Evolutionary conservation across 169 alveolate genomes (phyloP).

Genomic region (Theileria parva): DNA sequence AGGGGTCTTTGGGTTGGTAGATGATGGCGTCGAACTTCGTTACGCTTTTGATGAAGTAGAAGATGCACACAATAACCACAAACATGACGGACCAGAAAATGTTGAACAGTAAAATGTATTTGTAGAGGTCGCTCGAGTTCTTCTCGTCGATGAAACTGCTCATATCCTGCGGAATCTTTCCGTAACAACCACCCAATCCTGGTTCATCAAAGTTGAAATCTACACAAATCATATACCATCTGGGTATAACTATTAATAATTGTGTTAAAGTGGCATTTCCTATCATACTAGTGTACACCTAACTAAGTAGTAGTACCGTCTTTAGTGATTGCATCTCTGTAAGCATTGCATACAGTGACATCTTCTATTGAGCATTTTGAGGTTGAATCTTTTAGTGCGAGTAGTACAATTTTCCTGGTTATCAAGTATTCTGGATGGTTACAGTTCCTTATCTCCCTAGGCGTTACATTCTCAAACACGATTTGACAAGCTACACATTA

Average conservation of each 20-base stretch:
- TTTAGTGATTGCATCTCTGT: conserved; percentile 13
- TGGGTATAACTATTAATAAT: background rate
- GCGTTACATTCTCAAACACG: conserved; percentile 2
- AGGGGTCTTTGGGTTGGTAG: conserved; percentile 58
- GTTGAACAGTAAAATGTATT: conserved; percentile 40
- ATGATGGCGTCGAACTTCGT: conserved; percentile 66
- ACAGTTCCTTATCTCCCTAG: conserved; percentile 54
- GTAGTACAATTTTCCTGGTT: conserved; percentile 27
- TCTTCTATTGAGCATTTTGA: conserved; percentile 42
- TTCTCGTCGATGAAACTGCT: conserved; percentile 31
- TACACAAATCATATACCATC: background rate
- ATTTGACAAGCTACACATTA: conserved; percentile 50
- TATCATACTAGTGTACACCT: background rate
- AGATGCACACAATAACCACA: conserved; percentile 29
- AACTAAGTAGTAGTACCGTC: conserved; percentile 20
- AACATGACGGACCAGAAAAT: conserved; percentile 32
- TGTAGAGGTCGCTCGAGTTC: conserved; percentile 61
- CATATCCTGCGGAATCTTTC: conserved; percentile 28
- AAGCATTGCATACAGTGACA: conserved; percentile 53
- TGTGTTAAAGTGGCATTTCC: background rate
- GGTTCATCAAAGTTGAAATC: conserved; percentile 46
- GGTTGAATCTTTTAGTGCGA: conserved; percentile 33
- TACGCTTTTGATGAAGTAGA: conserved; percentile 39
- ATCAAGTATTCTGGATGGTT: conserved; percentile 41
- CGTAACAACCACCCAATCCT: conserved; percentile 42